These are phyloP conservation scores for Chlorokybus atmophyticus DNA, from an alignment of 139 green algal genomes.

Conservation along the genomic window DNA sequence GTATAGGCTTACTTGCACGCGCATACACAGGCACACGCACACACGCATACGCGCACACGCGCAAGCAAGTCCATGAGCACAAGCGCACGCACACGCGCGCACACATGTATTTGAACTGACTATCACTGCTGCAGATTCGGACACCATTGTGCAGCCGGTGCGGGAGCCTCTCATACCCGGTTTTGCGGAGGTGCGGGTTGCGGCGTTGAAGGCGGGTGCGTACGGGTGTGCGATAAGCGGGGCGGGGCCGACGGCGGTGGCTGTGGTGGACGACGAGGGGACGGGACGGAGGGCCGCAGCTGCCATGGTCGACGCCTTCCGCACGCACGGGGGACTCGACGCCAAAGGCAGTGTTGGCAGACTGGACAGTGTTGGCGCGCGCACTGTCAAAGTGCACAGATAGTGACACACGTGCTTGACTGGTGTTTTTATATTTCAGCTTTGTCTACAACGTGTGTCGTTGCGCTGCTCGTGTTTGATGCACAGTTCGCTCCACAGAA, in stretches of 20 bases:
- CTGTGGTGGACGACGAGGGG: constrained; percentile 57
- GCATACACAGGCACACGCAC: too few relatives aligned
- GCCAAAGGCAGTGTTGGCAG: neutral
- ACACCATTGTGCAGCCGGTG: constrained; percentile 87
- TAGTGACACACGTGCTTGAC: too few relatives aligned
- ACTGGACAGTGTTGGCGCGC: neutral
- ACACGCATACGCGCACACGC: too few relatives aligned
- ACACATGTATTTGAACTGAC: too few relatives aligned
- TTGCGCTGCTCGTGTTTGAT: too few relatives aligned
- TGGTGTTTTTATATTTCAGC: too few relatives aligned
- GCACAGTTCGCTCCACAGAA: too few relatives aligned
- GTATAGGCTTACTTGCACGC: too few relatives aligned
- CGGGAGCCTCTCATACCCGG: constrained; percentile 82
- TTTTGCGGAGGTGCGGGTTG: constrained; percentile 76
- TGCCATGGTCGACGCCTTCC: constrained; percentile 52
- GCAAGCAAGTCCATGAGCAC: too few relatives aligned
- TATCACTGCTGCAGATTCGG: constrained; percentile 58
- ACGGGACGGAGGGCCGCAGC: constrained; percentile 46
- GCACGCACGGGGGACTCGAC: constrained; percentile 4
- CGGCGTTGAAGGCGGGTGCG: constrained; percentile 69
- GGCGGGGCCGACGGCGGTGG: constrained; percentile 85
- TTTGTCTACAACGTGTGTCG: too few relatives aligned
- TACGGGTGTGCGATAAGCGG: constrained; percentile 93
- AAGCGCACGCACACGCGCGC: too few relatives aligned
- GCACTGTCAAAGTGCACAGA: too few relatives aligned